Evolutionary conservation across 768 basidiomycete genomes (phyloP).

Genomic region (Exsudoporus frostii): DNA sequence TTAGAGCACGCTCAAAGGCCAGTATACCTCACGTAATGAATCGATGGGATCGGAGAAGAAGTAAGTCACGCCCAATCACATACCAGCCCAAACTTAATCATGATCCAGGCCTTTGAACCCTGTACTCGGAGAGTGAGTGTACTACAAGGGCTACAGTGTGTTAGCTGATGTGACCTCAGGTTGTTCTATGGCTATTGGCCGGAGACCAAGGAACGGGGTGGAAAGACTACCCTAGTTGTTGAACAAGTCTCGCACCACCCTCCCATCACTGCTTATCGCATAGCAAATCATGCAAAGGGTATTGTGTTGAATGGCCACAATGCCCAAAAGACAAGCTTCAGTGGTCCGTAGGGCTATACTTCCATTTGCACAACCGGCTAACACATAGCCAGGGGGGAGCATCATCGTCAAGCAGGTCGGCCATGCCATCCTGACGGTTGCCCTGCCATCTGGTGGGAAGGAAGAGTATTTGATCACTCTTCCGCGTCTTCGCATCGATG

Average conservation of each 20-base stretch:
- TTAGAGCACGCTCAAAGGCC: constrained; percentile 89
- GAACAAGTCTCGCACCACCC: constrained; percentile 98
- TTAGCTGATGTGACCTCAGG: constrained; percentile 36
- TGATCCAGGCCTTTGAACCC: constrained; percentile 83
- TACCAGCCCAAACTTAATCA: constrained; percentile 10
- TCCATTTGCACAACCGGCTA: background rate
- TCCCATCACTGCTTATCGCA: constrained; percentile 82
- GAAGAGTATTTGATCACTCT: constrained; percentile 89
- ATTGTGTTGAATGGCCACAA: constrained; percentile 80
- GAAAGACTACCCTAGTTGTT: constrained; percentile 79
- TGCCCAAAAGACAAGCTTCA: constrained; percentile 95
- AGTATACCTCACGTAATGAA: constrained; percentile 93
- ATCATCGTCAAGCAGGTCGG: constrained; percentile 94
- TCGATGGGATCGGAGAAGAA: constrained; percentile 98
- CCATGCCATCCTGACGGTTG: constrained; percentile 79
- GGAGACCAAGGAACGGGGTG: constrained; percentile 57
- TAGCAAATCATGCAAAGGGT: constrained; percentile 77
- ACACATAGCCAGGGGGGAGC: constrained; percentile 47
- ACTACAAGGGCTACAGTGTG: background rate
- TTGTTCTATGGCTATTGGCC: constrained; percentile 92
- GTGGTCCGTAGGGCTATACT: constrained; percentile 41
- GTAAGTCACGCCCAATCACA: constrained; percentile 38
- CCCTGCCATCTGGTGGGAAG: constrained; percentile 49
- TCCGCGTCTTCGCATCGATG: constrained; percentile 89
- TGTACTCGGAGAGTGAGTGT: constrained; percentile 82